Evolutionary conservation across 345 rosid genomes (phyloP), one percentile per base, ranked within the genome.

Genomic region (Syzygium aromaticum): DNA sequence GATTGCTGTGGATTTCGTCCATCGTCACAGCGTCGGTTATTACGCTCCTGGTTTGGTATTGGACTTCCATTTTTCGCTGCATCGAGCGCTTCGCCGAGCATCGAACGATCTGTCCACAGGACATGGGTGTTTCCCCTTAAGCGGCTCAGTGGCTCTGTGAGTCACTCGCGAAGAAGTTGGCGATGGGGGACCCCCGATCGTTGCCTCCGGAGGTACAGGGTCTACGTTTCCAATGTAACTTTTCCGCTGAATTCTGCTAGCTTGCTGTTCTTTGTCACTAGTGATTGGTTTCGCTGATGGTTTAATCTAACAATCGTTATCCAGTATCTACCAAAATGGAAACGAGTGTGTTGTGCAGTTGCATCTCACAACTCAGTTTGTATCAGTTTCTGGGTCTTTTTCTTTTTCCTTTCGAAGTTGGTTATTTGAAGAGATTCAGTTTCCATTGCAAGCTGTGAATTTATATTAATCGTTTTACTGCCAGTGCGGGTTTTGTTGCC

Each of bases 11-110:
- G 78, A 43, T 30, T 25, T 54, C 15, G 86, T 21, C 82, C 19
- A 85, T 73, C 53, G 88, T 87, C 85, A 33, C 73, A 56, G 52
- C 87, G 38, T 86, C 85, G 82, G 83, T 59, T 40, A 17, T 52
- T 30, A 49, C 61, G 43, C 87, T 85, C 78, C 78, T 67, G 78
- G 23, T 16, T 21, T 8, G 12, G 78, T 33, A 67, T 67, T 17
- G 78, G 78, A 67, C 6, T 67, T 1, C 78, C 78, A 67, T 67
- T 67, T 67, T 21, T 3, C 2, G 0, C 46, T 17, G 46, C 78
- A 17, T 33, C 16, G 28, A 27, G 6, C 30, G 30, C 30, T 59
- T 59, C 16, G 5, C 64, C 64, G 30, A 59, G 28, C 30, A 59
- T 59, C 15, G 11, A 5, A 11, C 64, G 14, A 59, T 27, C 64